A percentile compares a stretch with the other conserved stretches of the same genome.
Conservation (phyloP, 2,329 filamentous ascomycete genomes). For the Chrysosphaeria jannelii region DNA sequence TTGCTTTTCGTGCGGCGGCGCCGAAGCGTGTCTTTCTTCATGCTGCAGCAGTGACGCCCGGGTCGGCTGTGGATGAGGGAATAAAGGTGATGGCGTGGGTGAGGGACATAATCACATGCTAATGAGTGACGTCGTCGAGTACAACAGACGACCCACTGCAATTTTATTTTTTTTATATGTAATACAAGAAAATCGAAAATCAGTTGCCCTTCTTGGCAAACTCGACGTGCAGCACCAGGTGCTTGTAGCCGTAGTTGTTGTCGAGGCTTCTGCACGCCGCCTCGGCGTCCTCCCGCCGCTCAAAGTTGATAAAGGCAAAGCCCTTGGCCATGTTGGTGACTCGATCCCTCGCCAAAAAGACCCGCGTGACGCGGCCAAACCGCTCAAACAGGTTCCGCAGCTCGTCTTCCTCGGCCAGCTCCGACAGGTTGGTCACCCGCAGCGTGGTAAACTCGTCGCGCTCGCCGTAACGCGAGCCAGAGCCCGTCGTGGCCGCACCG, state of each 20-base stretch:
- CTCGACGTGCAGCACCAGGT: conserved; percentile 63
- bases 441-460: conserved; percentile 89
- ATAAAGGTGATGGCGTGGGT: no score
- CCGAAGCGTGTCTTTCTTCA: conserved; percentile 1
- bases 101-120: no score
- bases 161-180: no score
- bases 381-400: conserved; percentile 94
- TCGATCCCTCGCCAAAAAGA: conserved; percentile 92
- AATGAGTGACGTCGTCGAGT: no score
- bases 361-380: conserved; percentile 84
- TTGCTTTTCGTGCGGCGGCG: background rate
- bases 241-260: conserved; percentile 70
- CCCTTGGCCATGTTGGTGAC: conserved; percentile 92
- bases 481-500: conserved; percentile 38
- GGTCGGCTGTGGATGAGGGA: no score
- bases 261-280: conserved; percentile 95
- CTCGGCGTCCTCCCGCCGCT: conserved; percentile 64
- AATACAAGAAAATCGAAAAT: background rate
- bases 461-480: conserved; percentile 76
- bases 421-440: conserved; percentile 91
- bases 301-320: conserved; percentile 95
- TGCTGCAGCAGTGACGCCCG: background rate
- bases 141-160: no score
- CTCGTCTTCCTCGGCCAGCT: conserved; percentile 89
- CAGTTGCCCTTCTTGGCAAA: conserved; percentile 45